Conservation (phyloP, 805 yeast species). For the Teunomyces panamensis region DNA sequence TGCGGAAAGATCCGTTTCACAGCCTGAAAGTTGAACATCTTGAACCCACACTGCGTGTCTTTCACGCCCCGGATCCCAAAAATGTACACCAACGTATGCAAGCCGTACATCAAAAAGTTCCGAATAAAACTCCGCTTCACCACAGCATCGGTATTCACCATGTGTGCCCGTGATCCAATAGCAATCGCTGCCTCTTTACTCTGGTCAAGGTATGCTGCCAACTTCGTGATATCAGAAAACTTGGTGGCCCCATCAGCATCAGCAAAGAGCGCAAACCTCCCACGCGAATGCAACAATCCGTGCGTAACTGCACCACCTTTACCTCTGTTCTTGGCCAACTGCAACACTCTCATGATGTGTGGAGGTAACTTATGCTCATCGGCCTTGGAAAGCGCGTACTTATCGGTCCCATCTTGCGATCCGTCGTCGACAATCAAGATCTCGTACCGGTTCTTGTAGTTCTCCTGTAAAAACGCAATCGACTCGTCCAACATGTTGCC, state of each 20-base stretch:
- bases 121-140: slow-evolving; percentile 88
- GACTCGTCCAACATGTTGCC: slow-evolving; percentile 70
- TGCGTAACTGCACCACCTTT: slow-evolving; percentile 94
- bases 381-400: slow-evolving; percentile 66
- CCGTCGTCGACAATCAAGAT: slow-evolving; percentile 91
- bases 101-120: slow-evolving; percentile 88
- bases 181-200: slow-evolving; percentile 57
- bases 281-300: slow-evolving; percentile 76
- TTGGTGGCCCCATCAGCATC: slow-evolving; percentile 97
- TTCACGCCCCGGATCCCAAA: slow-evolving; percentile 85
- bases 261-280: slow-evolving; percentile 76
- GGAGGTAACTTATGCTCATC: slow-evolving; percentile 46
- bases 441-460: slow-evolving; percentile 53
- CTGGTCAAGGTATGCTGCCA: slow-evolving; percentile 42
- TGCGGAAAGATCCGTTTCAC: slow-evolving; percentile 69
- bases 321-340: slow-evolving; percentile 75
- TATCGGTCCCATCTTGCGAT: slow-evolving; percentile 74
- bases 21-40: slow-evolving; percentile 76
- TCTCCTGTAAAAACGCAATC: slow-evolving; percentile 46
- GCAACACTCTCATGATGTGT: slow-evolving; percentile 67
- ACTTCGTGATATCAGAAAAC: slow-evolving; percentile 62
- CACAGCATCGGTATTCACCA: slow-evolving; percentile 94
- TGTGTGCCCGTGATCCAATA: slow-evolving; percentile 93
- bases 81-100: slow-evolving; percentile 79
- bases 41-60: slow-evolving; percentile 98